Base-by-base conservation (phyloP, 2,329 filamentous ascomycete species). In the Drechslerella dactyloides region DNA sequence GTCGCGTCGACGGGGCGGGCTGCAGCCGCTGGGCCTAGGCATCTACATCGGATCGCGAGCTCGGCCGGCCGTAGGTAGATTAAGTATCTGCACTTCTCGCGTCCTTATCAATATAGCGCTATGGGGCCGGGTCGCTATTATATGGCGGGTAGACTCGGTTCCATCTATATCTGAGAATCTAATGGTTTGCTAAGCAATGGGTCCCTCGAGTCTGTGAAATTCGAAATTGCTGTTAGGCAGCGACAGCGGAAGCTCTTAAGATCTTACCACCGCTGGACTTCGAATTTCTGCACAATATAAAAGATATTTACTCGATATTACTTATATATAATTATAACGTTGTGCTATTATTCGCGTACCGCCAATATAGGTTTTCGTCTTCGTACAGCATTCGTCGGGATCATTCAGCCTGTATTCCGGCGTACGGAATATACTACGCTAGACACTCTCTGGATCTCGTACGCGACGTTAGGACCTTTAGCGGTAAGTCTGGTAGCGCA, bases 211-310 rank as follows among this genome's bases (percentile, higher is more conserved):
- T 48, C 2, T 48, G n/a, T 23, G 52, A 65, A 65, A 65, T 58
- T 65, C 11, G 52, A 65, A 65, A 65, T 58, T 65, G 59, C 35
- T 35, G 4, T 42, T 65, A 72, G 68, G 68, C 68, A 72, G 68
- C 68, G 68, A 72, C 23, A 8, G 27, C 27, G 27, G 55, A 61
- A 56, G 44, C 23, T 33, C 35, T 48, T 21, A 40, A n/a, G n/a
- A n/a, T n/a, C n/a, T n/a, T n/a, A n/a, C n/a, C n/a, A n/a, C n/a
- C n/a, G n/a, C n/a, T n/a, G n/a, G n/a, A n/a, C 33, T 10, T 21
- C 42, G 15, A 48, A 48, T 48, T 48, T 48, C 44, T 48, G 50
- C 15, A 8, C 27, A 53, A 53, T 53, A n/a, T 53, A 53, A 5
- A 33, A n/a, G 3, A 53, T 30, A 53, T 53, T 30, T 24, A 35